Evolutionary conservation across 768 basidiomycete genomes (phyloP), one percentile per base, ranked within the genome.

Genomic region (Phlegmacium glaucopus): DNA sequence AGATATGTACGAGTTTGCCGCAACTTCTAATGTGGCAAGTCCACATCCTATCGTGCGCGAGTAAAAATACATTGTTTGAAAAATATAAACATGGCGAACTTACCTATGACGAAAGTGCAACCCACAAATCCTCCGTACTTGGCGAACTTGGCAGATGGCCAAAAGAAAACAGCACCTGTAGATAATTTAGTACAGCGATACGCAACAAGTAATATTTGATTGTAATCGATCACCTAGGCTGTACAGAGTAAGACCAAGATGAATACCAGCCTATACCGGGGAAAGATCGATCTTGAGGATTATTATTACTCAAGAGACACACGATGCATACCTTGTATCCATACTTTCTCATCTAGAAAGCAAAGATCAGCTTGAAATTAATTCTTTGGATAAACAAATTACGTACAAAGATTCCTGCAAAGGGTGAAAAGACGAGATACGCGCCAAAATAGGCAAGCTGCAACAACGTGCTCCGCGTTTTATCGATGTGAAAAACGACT

Each of bases 1-100:
- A 13, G 85, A 66, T 52, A 88, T 84, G 65, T 89, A 87, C n/a
- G 85, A 85, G 66, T 90, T 90, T 36, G 87, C 87, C 1, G 86
- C 81, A 13, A 86, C 84, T 64, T 85, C 83, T 37, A 86, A 69
- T 26, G 79, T 77, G 9, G 78, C 72, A 6, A 89, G 73, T 34
- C 88, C 88, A 52, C 82, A 83, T 2, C 80, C 80, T 79, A 37
- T 30, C 12, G 25, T 22, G 16, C 30, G 12, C 30, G 3, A 10
- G 36, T 46, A 3, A 53, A 40, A 27, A 41, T 11, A 42, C 37
- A 22, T n/a, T 16, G 25, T 32, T 38, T 34, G 9, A n/a, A 39
- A 40, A 11, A n/a, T n/a, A 16, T 26, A 16, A 28, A 26, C 15
- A 18, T 16, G 12, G 39, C 32, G 30, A 15, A 30, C 67, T 55